Percentiles rank a stretch among this genome's conserved stretches.
These are phyloP conservation scores for Vicia faba DNA, from an alignment of 306 rosid species.

Conservation along the genomic window DNA sequence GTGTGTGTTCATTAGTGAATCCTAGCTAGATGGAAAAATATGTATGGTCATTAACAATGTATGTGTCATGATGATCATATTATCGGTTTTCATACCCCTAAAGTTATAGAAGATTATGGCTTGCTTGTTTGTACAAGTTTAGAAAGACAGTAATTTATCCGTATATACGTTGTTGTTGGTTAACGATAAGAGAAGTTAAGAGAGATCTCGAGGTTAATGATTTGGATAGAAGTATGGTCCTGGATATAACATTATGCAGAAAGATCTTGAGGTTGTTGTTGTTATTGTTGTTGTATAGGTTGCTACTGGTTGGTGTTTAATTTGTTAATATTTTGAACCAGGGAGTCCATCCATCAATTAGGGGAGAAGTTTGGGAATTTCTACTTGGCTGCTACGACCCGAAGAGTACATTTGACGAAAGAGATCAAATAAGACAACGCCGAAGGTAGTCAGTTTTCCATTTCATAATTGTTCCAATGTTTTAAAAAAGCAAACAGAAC, in stretches of 20 bases:
- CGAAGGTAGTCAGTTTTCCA: constrained; percentile 61
- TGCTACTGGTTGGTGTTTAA: constrained; percentile 9
- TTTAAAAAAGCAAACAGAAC: not conserved
- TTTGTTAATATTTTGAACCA: constrained; percentile 39
- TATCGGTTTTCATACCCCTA: constrained; percentile 10
- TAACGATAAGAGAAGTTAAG: too few species aligned
- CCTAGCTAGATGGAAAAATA: constrained; percentile 28
- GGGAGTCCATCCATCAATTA: constrained; percentile 97
- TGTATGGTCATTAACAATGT: constrained; percentile 24
- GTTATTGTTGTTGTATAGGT: not conserved
- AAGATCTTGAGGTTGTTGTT: too few species aligned
- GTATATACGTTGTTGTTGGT: not conserved
- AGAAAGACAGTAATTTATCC: constrained; percentile 9
- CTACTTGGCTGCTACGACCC: constrained; percentile 94
- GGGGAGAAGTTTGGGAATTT: constrained; percentile 99
- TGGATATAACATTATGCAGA: too few species aligned
- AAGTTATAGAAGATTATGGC: constrained; percentile 13
- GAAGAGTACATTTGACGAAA: constrained; percentile 82
- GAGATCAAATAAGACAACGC: constrained; percentile 69
- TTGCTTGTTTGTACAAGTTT: constrained; percentile 22
- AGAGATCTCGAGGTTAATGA: too few species aligned
- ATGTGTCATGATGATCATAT: constrained; percentile 13
- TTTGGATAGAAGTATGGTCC: too few species aligned
- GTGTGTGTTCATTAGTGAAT: too few species aligned
- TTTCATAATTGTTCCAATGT: not conserved